These are phyloP conservation scores for Allomyces arbusculus DNA, from an alignment of 192 early-diverging fungal genomes.

Conservation along the genomic window DNA sequence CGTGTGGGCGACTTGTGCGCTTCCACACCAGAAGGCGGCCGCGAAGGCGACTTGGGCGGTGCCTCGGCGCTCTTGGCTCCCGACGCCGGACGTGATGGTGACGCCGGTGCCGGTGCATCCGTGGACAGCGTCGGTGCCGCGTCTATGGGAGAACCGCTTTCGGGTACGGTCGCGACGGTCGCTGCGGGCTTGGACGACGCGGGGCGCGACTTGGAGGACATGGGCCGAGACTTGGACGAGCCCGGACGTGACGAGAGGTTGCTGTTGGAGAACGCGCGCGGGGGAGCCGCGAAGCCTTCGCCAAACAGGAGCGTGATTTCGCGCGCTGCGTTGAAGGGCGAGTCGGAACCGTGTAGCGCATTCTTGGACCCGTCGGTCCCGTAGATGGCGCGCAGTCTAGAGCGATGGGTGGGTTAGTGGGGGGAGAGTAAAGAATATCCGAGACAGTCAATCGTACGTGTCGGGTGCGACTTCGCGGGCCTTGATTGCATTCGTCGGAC, in stretches of 20 bases:
- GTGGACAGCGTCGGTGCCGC: background rate
- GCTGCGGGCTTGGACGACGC: background rate
- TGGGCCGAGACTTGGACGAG: background rate
- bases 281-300: background rate
- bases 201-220: background rate
- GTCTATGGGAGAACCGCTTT: background rate
- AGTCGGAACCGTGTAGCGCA: constrained; percentile 37
- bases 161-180: background rate
- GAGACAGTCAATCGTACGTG: constrained; percentile 8
- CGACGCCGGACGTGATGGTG: background rate
- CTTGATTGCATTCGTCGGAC: constrained; percentile 35
- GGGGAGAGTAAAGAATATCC: no score
- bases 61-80: background rate
- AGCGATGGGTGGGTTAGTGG: constrained; percentile 1
- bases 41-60: background rate
- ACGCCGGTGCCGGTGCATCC: background rate
- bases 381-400: constrained; percentile 25
- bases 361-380: constrained; percentile 31
- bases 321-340: constrained; percentile 20
- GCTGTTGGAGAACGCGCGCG: background rate
- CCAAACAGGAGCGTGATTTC: constrained; percentile 32
- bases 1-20: background rate
- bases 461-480: constrained; percentile 27
- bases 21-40: background rate
- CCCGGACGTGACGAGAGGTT: background rate